Evolutionary conservation across 768 basidiomycete species (phyloP).

Genomic region (Glaciozyma martinii): DNA sequence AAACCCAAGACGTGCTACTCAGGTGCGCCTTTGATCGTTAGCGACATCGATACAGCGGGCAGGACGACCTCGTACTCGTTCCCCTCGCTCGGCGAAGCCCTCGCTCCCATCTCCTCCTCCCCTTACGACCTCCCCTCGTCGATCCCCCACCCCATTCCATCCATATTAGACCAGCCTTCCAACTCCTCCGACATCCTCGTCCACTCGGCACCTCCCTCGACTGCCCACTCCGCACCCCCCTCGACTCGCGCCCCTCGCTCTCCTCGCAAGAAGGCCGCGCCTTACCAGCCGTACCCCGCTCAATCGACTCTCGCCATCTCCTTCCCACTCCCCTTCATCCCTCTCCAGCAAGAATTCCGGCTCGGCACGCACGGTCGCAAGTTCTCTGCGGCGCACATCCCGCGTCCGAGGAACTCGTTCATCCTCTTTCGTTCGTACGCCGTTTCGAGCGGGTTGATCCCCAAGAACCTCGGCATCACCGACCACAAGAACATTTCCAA

Average conservation of each 20-base stretch:
- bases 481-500: conserved; percentile 65
- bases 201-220: not conserved
- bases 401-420: conserved; percentile 67
- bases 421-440: conserved; percentile 71
- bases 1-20: no score
- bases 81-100: not conserved
- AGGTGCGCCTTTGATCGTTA: not conserved
- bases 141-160: not conserved
- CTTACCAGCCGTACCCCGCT: not conserved
- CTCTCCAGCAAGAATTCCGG: not conserved
- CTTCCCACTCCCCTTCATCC: not conserved
- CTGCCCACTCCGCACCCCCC: not conserved
- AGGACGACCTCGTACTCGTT: not conserved
- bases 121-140: not conserved
- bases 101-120: not conserved
- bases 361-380: conserved; percentile 43
- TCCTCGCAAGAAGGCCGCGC: not conserved
- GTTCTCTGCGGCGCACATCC: conserved; percentile 46
- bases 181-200: not conserved
- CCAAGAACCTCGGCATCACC: conserved; percentile 40
- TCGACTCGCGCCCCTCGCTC: not conserved
- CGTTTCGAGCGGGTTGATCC: conserved; percentile 41
- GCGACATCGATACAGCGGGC: not conserved
- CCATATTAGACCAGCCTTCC: not conserved
- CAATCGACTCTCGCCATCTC: not conserved